A percentile compares a stretch with the other conserved stretches of the same genome.
Conservation (phyloP, 345 rosid species). For the Eucalyptus marginata region DNA sequence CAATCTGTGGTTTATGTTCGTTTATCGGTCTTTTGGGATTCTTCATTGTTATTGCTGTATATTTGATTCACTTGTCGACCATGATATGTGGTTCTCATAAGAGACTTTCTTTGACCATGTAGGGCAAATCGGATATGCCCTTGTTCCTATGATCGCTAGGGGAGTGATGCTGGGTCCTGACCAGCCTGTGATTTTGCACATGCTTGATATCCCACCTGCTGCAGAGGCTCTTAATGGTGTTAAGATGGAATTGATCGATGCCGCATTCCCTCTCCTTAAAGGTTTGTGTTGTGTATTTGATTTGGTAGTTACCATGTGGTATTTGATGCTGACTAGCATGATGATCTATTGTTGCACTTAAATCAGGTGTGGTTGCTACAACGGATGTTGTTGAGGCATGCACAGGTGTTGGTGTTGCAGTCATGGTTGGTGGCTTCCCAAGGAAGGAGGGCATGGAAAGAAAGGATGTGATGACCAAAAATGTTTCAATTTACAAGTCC, state of each 20-base stretch:
- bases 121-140: conserved; percentile 99
- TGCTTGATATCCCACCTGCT: conserved; percentile 98
- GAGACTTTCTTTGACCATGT: conserved; percentile 1
- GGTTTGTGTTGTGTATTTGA: conserved; percentile 16
- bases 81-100: background rate
- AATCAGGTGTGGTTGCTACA: conserved; percentile 93
- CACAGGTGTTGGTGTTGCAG: conserved; percentile 80
- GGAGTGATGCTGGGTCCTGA: conserved; percentile 96
- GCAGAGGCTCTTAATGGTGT: conserved; percentile 98
- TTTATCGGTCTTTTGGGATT: background rate
- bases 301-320: background rate
- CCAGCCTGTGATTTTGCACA: conserved; percentile 98
- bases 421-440: conserved; percentile 99
- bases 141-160: conserved; percentile 98
- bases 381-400: conserved; percentile 95
- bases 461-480: conserved; percentile 96
- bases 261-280: conserved; percentile 96
- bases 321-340: background rate
- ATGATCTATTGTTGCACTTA: background rate
- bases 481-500: conserved; percentile 91
- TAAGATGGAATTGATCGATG: conserved; percentile 96
- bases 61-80: background rate
- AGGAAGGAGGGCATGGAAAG: conserved; percentile 99
- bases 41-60: background rate
- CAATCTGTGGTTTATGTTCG: background rate